A percentile compares a stretch with the other conserved stretches of the same genome.
Conservation (phyloP, 2,329 filamentous ascomycete genomes). For the Mycosphaerella sp. region DNA sequence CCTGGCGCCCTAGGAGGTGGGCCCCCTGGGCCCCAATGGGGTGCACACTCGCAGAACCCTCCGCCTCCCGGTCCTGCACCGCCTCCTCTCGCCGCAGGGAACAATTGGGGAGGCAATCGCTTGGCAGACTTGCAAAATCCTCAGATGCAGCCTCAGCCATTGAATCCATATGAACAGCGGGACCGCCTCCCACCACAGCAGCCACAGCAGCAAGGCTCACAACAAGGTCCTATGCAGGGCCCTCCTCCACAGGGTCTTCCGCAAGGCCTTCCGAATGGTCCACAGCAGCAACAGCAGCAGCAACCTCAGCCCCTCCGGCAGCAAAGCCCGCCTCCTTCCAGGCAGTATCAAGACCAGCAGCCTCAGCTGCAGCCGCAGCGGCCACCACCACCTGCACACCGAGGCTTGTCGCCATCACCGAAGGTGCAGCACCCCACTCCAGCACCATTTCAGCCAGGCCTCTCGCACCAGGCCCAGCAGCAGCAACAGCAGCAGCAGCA, state of each 20-base stretch:
- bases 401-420: constrained; percentile 53
- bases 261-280: constrained; percentile 27
- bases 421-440: constrained; percentile 51
- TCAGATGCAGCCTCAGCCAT: constrained; percentile 55
- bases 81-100: constrained; percentile 43
- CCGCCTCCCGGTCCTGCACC: constrained; percentile 60
- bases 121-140: constrained; percentile 69
- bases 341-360: constrained; percentile 40
- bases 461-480: constrained; percentile 36
- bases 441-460: constrained; percentile 44
- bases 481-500: constrained; percentile 36
- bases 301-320: constrained; percentile 18
- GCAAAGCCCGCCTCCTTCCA: constrained; percentile 52
- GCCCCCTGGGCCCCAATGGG: constrained; percentile 84
- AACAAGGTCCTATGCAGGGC: constrained; percentile 18
- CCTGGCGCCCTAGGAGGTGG: constrained; percentile 67
- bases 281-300: constrained; percentile 8
- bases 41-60: constrained; percentile 61
- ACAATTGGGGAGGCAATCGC: constrained; percentile 59
- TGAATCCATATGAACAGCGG: constrained; percentile 75
- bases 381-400: constrained; percentile 46
- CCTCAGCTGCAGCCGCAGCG: constrained; percentile 30
- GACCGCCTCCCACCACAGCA: constrained; percentile 64
- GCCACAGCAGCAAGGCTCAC: constrained; percentile 41
- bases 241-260: constrained; percentile 34